A percentile compares a stretch with the other conserved stretches of the same genome.
Conservation (phyloP, 352 stramenopile genomes). For the Globisporangium canariense region DNA sequence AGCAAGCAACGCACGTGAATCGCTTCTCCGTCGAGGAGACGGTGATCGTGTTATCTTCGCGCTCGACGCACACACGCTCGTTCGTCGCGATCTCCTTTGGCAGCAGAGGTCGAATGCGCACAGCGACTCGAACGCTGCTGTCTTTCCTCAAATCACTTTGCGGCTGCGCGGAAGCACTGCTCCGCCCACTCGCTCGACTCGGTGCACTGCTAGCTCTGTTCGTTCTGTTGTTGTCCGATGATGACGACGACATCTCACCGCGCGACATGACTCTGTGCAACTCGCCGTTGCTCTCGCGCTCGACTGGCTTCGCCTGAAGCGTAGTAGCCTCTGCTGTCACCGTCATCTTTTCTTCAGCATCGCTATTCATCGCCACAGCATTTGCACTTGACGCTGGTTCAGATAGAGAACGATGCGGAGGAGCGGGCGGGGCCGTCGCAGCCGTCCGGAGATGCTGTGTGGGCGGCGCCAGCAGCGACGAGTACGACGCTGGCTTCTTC, state of each 20-base stretch:
- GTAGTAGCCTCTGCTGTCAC: background rate
- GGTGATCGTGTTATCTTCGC: slow-evolving; percentile 31
- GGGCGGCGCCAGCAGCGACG: slow-evolving; percentile 15
- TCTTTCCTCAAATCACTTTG: slow-evolving; percentile 34
- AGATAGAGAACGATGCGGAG: background rate
- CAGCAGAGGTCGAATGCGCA: slow-evolving; percentile 75
- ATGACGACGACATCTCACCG: slow-evolving; percentile 3
- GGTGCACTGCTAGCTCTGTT: slow-evolving; percentile 17
- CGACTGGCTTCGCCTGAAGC: background rate
- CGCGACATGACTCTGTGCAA: background rate
- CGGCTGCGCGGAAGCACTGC: slow-evolving; percentile 5
- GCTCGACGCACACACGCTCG: slow-evolving; percentile 41
- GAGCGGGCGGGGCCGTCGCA: background rate
- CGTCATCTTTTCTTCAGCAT: background rate
- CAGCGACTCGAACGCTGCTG: slow-evolving; percentile 67
- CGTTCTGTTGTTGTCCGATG: slow-evolving; percentile 1
- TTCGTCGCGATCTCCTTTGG: slow-evolving; percentile 68
- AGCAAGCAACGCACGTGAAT: slow-evolving; percentile 51
- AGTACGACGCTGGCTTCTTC: slow-evolving; percentile 12
- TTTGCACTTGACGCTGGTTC: background rate
- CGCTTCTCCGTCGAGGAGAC: slow-evolving; percentile 41
- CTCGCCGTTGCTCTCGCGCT: background rate
- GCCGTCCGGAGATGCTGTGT: slow-evolving; percentile 4
- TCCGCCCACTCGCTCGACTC: slow-evolving; percentile 18
- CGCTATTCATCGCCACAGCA: no score